Percentiles rank a stretch among this genome's conserved stretches.
Conservation (phyloP, 192 early-diverging fungal species). For the Podochytrium sp. region DNA sequence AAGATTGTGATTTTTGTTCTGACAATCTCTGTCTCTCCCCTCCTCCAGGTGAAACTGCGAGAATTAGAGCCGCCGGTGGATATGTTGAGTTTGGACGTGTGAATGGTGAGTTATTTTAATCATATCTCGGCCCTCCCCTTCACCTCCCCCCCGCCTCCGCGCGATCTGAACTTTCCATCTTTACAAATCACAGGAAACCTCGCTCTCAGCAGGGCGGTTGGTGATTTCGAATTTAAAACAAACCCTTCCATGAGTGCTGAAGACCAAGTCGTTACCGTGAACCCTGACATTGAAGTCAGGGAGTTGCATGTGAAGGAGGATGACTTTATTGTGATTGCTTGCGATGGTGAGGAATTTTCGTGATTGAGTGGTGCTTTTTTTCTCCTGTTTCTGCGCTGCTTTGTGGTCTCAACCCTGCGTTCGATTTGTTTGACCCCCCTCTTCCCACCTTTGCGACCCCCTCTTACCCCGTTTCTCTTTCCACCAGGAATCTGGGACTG, state of each 20-base stretch:
- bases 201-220: conserved; percentile 94
- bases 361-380: background rate
- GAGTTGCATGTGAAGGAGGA: conserved; percentile 62
- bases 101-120: conserved; percentile 79
- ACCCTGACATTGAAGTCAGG: conserved; percentile 80
- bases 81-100: conserved; percentile 99
- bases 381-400: conserved; percentile 1
- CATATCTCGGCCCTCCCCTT: too few species aligned
- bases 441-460: too few species aligned
- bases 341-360: conserved; percentile 74
- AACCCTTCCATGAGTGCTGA: conserved; percentile 76
- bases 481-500: conserved; percentile 96
- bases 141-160: too few species aligned
- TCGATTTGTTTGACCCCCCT: too few species aligned
- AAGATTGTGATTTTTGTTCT: background rate
- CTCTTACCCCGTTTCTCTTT: background rate
- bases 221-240: conserved; percentile 99
- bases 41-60: conserved; percentile 68
- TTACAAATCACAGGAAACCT: conserved; percentile 69
- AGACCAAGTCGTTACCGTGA: conserved; percentile 91
- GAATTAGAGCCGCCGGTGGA: conserved; percentile 90
- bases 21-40: background rate
- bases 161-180: background rate
- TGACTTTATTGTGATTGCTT: conserved; percentile 95
- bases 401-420: too few species aligned